These are phyloP conservation scores for Leccinum variicolor DNA, from an alignment of 768 basidiomycete species.

Conservation along the genomic window DNA sequence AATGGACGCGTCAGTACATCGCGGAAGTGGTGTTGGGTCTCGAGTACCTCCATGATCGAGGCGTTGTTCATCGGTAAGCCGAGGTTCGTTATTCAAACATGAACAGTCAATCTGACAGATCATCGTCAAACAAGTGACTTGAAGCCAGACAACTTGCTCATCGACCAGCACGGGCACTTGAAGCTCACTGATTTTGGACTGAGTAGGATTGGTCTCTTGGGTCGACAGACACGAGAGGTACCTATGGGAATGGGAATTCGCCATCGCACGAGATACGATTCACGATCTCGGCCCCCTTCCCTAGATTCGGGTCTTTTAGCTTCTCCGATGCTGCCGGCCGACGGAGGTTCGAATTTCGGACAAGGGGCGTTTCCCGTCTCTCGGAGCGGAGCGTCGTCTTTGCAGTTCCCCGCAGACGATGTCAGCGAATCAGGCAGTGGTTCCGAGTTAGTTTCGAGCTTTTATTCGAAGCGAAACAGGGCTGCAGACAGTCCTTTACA, in stretches of 20 bases:
- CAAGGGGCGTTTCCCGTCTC: constrained; percentile 60
- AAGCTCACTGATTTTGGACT: constrained; percentile 98
- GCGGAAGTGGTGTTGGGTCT: constrained; percentile 94
- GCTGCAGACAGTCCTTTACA: constrained; percentile 75
- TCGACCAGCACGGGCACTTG: constrained; percentile 94
- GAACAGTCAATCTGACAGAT: not conserved
- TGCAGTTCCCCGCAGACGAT: constrained; percentile 73
- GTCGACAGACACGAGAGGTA: constrained; percentile 85
- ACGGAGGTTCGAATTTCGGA: constrained; percentile 79
- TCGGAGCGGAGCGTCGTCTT: constrained; percentile 62
- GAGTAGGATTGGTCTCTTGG: constrained; percentile 95
- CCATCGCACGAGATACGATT: constrained; percentile 55
- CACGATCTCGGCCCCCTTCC: constrained; percentile 78
- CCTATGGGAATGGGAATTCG: constrained; percentile 42
- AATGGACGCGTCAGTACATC: constrained; percentile 95
- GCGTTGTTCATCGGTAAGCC: constrained; percentile 92
- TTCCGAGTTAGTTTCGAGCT: constrained; percentile 67
- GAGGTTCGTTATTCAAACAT: not conserved
- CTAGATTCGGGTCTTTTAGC: constrained; percentile 77
- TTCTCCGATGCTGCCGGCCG: constrained; percentile 66
- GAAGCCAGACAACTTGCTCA: constrained; percentile 97
- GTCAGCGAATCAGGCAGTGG: constrained; percentile 80
- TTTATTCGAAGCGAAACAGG: constrained; percentile 51
- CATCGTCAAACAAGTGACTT: constrained; percentile 64
- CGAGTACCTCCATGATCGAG: constrained; percentile 93